Evolutionary conservation across 2,329 filamentous ascomycete species (phyloP).

Genomic region (Stenocarpella maydis): DNA sequence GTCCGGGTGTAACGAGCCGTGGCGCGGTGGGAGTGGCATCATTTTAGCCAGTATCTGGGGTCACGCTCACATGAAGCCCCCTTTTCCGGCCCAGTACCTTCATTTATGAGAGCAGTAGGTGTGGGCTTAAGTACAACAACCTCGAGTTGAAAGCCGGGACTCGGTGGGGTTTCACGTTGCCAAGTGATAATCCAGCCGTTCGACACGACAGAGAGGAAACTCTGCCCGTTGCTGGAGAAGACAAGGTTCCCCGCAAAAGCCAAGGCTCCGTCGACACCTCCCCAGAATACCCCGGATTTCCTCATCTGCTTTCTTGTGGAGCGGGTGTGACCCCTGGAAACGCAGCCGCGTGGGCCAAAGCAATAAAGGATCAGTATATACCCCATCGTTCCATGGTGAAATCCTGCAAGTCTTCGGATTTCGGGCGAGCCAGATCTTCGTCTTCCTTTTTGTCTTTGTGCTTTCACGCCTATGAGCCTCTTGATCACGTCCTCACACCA

Average conservation of each 20-base stretch:
- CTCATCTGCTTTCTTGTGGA: not conserved
- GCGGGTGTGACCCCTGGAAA: not conserved
- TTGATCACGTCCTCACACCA: not conserved
- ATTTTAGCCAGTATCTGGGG: not conserved
- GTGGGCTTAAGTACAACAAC: constrained; percentile 1
- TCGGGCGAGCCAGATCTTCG: not conserved
- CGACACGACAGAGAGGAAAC: not conserved
- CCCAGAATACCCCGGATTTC: constrained; percentile 22
- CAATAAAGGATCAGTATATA: constrained; percentile 1
- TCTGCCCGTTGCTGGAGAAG: not conserved
- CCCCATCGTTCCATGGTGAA: not conserved
- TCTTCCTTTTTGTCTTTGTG: not conserved
- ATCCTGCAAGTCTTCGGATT: not conserved
- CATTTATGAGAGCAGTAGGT: not conserved
- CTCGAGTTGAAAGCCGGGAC: constrained; percentile 1
- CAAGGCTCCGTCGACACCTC: constrained; percentile 12
- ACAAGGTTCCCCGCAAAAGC: constrained; percentile 27
- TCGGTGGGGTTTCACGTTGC: not conserved
- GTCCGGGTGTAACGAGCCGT: constrained; percentile 11
- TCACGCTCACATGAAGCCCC: constrained; percentile 1
- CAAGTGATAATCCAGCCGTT: not conserved
- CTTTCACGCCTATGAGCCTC: not conserved
- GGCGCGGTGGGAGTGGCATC: constrained; percentile 7
- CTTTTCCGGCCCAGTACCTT: constrained; percentile 6
- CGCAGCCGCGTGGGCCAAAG: not conserved